Base-by-base conservation (phyloP, 2,329 filamentous ascomycete genomes). In the Sporothrix brasiliensis region DNA sequence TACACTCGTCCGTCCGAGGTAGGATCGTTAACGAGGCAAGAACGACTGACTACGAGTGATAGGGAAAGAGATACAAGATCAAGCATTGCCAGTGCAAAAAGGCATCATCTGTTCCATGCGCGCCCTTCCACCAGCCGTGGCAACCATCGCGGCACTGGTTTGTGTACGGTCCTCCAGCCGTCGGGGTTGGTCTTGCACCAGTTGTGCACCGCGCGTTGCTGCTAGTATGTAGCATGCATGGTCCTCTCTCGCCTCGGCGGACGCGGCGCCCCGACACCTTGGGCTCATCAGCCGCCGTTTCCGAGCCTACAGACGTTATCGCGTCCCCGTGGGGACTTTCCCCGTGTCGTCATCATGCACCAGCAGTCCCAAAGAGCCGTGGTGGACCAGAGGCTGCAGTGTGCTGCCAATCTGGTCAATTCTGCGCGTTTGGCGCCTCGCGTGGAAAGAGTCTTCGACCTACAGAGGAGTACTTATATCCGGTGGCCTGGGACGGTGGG, bases 401-500 rank as follows among this genome's bases (percentile, higher is more conserved):
- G 2, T 44, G 56, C 34, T 41, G 50, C n/a, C 21, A 16, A 44
- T 44, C 41, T 16, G 11, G 41, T 13, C 41, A 11, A 11, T 54
- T 16, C n/a, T 54, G 52, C 58, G 7, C 54, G 39, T 13, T 61
- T 47, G 39, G 58, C n/a, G 44, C 39, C 58, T 27, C 39, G 34
- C 10, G 39, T n/a, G n/a, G 58, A 9, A 34, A 61, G 39, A 61
- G 39, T 24, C 27, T 30, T 2, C 27, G 27, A 30, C 27, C 27
- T 5, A 4, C 27, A 4, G 4, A 44, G 4, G 4, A 44, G 39
- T n/a, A 60, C 34, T 34, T n/a, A n/a, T 34, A n/a, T 41, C 56
- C 56, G 56, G 34, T 41, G 14, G 56, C 56, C 56, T 47, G 58
- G 58, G 58, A 61, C 44, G 39, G 39, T n/a, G 24, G 41, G 56